phyloP scores from a whole-genome alignment of 306 rosid genomes.

The Fragaria nilgerrensis region DNA sequence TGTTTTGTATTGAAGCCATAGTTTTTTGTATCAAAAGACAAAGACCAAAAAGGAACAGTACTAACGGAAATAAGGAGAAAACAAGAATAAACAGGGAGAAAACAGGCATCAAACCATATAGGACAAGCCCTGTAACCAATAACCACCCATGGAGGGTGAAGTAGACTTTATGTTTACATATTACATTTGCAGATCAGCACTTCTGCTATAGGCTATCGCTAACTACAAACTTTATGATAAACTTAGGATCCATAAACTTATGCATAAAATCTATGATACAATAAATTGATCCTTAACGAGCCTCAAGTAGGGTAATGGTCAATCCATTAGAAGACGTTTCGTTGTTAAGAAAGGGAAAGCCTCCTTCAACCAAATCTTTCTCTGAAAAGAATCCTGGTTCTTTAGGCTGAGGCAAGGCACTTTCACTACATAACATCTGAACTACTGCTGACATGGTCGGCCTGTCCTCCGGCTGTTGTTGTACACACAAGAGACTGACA shows the following conservation, averaged over 20 bases:
- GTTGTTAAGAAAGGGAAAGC: constrained; percentile 8
- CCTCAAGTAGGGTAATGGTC: constrained; percentile 18
- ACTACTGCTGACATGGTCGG: constrained; percentile 39
- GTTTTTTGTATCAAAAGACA: no score
- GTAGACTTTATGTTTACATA: background rate
- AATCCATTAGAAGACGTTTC: constrained; percentile 25
- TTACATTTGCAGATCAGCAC: background rate
- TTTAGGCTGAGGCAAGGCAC: constrained; percentile 37
- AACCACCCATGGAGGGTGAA: background rate
- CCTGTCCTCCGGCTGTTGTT: constrained; percentile 37
- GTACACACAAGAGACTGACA: constrained; percentile 48
- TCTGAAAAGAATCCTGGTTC: constrained; percentile 43
- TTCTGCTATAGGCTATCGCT: background rate
- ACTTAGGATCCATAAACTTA: background rate
- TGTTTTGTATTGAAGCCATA: no score
- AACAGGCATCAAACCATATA: no score
- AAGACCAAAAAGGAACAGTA: no score
- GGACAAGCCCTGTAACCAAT: no score
- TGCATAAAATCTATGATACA: background rate
- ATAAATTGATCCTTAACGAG: constrained; percentile 26
- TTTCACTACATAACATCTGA: constrained; percentile 38
- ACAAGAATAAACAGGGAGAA: no score
- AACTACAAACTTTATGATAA: background rate
- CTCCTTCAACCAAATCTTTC: background rate
- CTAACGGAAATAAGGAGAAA: no score